Evolutionary conservation across 768 basidiomycete species (phyloP), one percentile per base, ranked within the genome.

Genomic region (Mycena belliarum): DNA sequence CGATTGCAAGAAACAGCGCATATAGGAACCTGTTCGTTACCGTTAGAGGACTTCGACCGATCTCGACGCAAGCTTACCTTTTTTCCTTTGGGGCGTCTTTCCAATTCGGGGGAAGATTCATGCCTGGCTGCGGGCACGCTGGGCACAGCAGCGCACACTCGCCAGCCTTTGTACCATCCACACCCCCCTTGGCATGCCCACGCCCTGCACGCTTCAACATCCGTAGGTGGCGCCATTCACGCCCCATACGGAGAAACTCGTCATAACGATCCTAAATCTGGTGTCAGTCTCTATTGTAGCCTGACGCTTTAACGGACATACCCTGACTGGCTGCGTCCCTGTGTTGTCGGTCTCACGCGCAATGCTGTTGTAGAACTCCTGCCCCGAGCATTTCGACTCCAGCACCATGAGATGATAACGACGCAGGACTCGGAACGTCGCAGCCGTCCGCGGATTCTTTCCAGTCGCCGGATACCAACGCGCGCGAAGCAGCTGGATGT

Each of bases 121-220:
- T 52, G 0, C 64, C 66, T 0, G 64, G 66, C n/a, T 69, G 68
- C 6, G 66, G 70, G 45, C 71, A 73, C 9, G 66, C 56, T 0
- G 66, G 60, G 21, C 72, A 70, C 10, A 68, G 65, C 1, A n/a
- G n/a, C n/a, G n/a, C n/a, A n/a, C n/a, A n/a, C n/a, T n/a, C n/a
- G n/a, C n/a, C n/a, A n/a, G n/a, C 68, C 16, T 0, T 53, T 57
- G 9, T 65, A 54, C 21, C 59, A 43, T 23, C 4, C 15, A 3
- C 16, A 49, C 25, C 11, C 49, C 49, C n/a, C 18, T 8, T 14
- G 29, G 32, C 49, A 46, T 65, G 49, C 0, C 40, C 49, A 8
- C 60, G 66, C 0, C 62, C 62, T 9, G 38, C 25, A 61, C 65
- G 66, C 49, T 70, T 72, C 1, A 55, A 3, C 7, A 64, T 32